These are phyloP conservation scores for Pseudoturritis turrita DNA, from an alignment of 345 rosid species.

Conservation along the genomic window DNA sequence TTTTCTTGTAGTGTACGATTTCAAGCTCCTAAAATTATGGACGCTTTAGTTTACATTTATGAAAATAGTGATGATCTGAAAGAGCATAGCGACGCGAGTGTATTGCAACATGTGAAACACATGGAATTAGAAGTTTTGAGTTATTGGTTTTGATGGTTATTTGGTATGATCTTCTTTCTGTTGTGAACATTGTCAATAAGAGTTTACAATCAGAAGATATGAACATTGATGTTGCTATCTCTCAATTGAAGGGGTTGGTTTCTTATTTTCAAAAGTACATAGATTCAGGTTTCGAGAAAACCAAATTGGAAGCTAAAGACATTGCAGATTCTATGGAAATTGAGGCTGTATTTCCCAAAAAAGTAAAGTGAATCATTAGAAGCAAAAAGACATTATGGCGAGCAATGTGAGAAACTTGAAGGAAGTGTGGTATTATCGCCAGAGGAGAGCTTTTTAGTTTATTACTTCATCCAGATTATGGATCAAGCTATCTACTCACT, in stretches of 20 bases:
- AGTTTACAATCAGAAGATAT: neutral
- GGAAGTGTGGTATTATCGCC: no score
- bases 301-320: neutral
- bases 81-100: neutral
- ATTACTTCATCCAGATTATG: no score
- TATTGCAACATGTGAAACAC: neutral
- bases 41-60: no score
- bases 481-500: no score
- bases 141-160: neutral
- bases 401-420: no score
- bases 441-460: no score
- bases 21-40: no score
- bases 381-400: neutral
- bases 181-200: neutral
- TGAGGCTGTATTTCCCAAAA: neutral
- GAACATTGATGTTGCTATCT: neutral
- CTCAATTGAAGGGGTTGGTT: neutral
- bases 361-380: no score
- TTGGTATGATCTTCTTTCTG: neutral
- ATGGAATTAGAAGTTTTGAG: neutral
- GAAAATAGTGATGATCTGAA: neutral
- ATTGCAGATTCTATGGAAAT: neutral
- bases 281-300: neutral
- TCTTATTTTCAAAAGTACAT: no score
- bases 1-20: no score